Evolutionary conservation across 2,329 filamentous ascomycete genomes (phyloP).

Genomic region (Chaetomiaceae sp.): DNA sequence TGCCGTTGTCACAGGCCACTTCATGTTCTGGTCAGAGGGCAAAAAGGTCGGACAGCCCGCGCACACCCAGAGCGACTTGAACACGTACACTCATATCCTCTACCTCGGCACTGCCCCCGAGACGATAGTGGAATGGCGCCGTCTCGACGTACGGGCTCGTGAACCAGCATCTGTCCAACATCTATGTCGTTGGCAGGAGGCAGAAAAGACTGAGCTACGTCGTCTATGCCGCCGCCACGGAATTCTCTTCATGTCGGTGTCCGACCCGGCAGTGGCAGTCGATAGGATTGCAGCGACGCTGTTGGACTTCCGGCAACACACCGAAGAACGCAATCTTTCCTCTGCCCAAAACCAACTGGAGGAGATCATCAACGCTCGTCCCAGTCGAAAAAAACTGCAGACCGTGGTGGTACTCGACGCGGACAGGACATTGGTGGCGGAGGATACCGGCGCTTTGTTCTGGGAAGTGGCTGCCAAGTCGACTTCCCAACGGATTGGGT

Average conservation of each 20-base stretch:
- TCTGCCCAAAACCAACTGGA: conserved; percentile 33
- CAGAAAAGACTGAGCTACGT: conserved; percentile 42
- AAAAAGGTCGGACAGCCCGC: conserved; percentile 32
- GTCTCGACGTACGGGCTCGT: conserved; percentile 38
- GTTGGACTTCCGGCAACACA: conserved; percentile 37
- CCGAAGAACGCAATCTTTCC: conserved; percentile 37
- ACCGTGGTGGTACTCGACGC: conserved; percentile 54
- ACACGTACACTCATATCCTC: conserved; percentile 53
- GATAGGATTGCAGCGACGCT: conserved; percentile 30
- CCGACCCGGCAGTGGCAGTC: background rate
- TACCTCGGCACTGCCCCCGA: conserved; percentile 45
- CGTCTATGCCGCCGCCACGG: conserved; percentile 40
- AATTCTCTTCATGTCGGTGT: conserved; percentile 43
- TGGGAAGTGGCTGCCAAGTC: conserved; percentile 34
- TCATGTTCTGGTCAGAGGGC: conserved; percentile 48
- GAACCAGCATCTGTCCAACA: conserved; percentile 32
- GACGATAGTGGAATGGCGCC: conserved; percentile 36
- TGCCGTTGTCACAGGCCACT: conserved; percentile 53
- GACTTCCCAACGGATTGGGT: background rate
- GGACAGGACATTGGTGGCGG: conserved; percentile 50
- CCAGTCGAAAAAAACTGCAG: conserved; percentile 27
- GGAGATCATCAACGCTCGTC: conserved; percentile 26
- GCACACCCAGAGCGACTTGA: conserved; percentile 42
- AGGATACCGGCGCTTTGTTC: conserved; percentile 49
- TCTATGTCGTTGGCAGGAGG: conserved; percentile 44